Conservation (phyloP, 306 rosid species). For the Neltuma alba region DNA sequence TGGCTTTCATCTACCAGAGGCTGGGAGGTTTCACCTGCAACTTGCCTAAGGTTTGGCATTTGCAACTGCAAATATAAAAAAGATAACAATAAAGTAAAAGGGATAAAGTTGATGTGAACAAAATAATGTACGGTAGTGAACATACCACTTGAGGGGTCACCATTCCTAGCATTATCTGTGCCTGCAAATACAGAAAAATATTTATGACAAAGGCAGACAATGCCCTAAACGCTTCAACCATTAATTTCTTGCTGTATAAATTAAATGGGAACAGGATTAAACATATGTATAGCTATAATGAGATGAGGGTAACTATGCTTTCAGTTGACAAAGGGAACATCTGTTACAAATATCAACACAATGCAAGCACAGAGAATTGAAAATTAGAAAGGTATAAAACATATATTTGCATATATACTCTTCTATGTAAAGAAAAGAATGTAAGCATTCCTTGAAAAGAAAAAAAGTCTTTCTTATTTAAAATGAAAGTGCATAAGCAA, state of each 20-base stretch:
- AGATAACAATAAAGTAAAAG: neutral
- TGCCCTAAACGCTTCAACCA: neutral
- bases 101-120: constrained; percentile 5
- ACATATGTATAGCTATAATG: neutral
- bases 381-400: no score
- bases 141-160: constrained; percentile 88
- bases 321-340: neutral
- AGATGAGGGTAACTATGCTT: neutral
- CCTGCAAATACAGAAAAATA: constrained; percentile 60
- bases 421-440: neutral
- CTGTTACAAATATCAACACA: neutral
- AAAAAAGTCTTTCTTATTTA: no score
- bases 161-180: constrained; percentile 98
- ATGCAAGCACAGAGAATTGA: no score
- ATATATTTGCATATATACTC: no score
- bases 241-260: neutral
- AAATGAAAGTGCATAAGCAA: neutral
- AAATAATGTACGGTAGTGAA: constrained; percentile 38
- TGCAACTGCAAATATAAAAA: constrained; percentile 65
- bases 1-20: constrained; percentile 57
- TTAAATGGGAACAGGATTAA: constrained; percentile 9
- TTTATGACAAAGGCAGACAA: neutral
- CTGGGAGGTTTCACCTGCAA: constrained; percentile 65
- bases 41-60: constrained; percentile 74
- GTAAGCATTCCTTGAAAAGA: neutral